Evolutionary conservation across 2,329 filamentous ascomycete genomes (phyloP), one percentile per base, ranked within the genome.

Genomic region (Neofusicoccum kwambonambiense): DNA sequence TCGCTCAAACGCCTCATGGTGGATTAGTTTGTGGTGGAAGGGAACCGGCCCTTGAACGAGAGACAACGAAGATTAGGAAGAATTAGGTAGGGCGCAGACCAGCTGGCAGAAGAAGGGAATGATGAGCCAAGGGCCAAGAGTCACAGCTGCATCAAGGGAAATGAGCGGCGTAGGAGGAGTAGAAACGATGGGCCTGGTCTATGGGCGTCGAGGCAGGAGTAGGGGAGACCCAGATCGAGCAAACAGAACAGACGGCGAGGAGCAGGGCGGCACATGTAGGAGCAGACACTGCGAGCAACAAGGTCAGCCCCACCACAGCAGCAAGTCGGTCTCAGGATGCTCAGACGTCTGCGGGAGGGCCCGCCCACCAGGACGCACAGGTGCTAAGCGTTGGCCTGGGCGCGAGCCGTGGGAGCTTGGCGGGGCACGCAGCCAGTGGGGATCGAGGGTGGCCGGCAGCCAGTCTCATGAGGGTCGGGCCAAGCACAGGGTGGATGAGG

Each of bases 381-480:
- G 17, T 37, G 22, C 44, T 51, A 52, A 51, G 51, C 22, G 34
- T 22, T 42, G 52, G 56, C 35, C 45, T 17, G 31, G 45, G 42
- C 54, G 49, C 19, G 15, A 61, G 31, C 49, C 34, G 56, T 17
- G 15, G 19, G 39, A 66, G 45, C 37, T 41, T 49, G 47, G 35
- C 37, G 37, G 34, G 15, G 34, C 65, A 50, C 52, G 65, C 65
- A 67, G 54, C 47, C 68, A 70, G 66, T 68, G 65, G 62, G 51
- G 47, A 51, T 39, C 65, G 52, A 62, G 65, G 61, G 68, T 65
- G 68, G 66, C 67, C 27, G 27, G 34, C 61, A 60, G 50, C 35
- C 64, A 71, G 75, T 76, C 69, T 77, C 75, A 77, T 68, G 62
- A 70, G 65, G 68, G 76, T 76, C 70, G 75, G 74, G 75, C 67